Percentiles rank a stretch among this genome's conserved stretches.
Conservation (phyloP, 139 green algal species). For the Spirogloea muscicola region DNA sequence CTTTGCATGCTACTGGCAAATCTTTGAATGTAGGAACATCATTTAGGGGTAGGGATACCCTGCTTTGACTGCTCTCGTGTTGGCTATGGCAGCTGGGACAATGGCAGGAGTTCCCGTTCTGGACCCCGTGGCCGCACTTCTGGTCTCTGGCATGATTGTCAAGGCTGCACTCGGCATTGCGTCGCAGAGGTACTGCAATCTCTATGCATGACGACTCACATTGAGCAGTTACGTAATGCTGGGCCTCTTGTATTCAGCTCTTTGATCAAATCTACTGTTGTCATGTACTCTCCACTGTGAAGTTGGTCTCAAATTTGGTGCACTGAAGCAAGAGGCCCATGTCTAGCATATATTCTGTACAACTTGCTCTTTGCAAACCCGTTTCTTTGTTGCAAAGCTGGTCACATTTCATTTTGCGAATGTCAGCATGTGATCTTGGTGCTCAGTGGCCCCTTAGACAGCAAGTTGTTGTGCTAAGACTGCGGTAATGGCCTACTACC, state of each 20-base stretch:
- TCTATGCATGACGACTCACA: not conserved
- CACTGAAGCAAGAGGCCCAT: not conserved
- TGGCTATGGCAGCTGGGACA: conserved; percentile 42
- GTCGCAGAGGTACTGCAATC: conserved; percentile 16
- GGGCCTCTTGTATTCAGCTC: not conserved
- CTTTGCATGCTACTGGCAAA: not conserved
- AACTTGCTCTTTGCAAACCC: conserved; percentile 7
- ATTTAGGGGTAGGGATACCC: too few species aligned
- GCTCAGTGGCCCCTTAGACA: conserved; percentile 7
- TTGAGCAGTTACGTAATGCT: not conserved
- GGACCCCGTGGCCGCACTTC: conserved; percentile 35
- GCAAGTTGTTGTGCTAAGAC: not conserved
- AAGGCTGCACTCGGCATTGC: conserved; percentile 21
- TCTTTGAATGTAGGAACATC: too few species aligned
- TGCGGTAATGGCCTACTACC: not conserved
- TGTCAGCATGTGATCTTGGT: conserved; percentile 4
- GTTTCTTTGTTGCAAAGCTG: not conserved
- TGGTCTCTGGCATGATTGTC: conserved; percentile 42
- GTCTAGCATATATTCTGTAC: conserved; percentile 1
- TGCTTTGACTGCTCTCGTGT: too few species aligned
- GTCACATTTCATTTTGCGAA: conserved; percentile 1
- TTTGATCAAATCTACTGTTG: not conserved
- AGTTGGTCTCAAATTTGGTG: conserved; percentile 8
- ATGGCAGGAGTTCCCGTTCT: conserved; percentile 32
- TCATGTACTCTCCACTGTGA: not conserved